phyloP scores from a whole-genome alignment of 2,329 filamentous ascomycete species.

The Penicillium hordei region DNA sequence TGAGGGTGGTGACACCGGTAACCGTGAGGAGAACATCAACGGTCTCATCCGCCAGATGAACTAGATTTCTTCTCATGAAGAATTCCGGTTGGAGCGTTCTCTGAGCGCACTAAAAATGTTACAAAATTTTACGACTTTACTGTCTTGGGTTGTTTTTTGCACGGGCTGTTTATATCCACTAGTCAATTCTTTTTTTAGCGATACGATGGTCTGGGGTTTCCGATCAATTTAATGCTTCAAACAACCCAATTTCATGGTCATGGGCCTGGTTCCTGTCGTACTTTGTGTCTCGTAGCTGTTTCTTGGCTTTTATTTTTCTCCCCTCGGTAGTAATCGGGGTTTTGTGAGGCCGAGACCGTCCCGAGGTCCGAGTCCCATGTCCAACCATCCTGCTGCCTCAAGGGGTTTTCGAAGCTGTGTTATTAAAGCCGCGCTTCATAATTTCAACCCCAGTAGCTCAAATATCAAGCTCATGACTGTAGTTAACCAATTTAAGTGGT shows the following conservation, averaged over 20 bases:
- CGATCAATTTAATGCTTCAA: constrained; percentile 38
- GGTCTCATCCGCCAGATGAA: constrained; percentile 97
- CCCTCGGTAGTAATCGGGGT: not conserved
- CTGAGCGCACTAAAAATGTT: constrained; percentile 18
- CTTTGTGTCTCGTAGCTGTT: not conserved
- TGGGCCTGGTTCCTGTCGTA: constrained; percentile 1
- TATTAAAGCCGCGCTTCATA: not conserved
- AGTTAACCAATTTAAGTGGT: no score
- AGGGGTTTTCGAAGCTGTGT: not conserved
- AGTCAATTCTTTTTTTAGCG: constrained; percentile 31
- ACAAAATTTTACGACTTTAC: constrained; percentile 22
- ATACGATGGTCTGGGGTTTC: constrained; percentile 36
- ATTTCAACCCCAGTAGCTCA: no score
- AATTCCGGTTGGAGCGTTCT: constrained; percentile 3
- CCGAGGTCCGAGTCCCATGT: not conserved
- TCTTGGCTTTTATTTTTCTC: no score
- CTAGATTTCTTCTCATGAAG: constrained; percentile 53
- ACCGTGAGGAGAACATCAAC: constrained; percentile 99
- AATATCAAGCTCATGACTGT: not conserved
- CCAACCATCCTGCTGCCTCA: not conserved
- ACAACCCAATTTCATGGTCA: constrained; percentile 31
- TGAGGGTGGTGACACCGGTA: constrained; percentile 96
- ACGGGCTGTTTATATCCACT: constrained; percentile 32
- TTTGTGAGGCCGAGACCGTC: not conserved
- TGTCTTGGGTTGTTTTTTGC: constrained; percentile 37